Percentiles rank a stretch among this genome's conserved stretches.
phyloP scores from a whole-genome alignment of 2,329 filamentous ascomycete species.

The Escovopsis sp. region DNA sequence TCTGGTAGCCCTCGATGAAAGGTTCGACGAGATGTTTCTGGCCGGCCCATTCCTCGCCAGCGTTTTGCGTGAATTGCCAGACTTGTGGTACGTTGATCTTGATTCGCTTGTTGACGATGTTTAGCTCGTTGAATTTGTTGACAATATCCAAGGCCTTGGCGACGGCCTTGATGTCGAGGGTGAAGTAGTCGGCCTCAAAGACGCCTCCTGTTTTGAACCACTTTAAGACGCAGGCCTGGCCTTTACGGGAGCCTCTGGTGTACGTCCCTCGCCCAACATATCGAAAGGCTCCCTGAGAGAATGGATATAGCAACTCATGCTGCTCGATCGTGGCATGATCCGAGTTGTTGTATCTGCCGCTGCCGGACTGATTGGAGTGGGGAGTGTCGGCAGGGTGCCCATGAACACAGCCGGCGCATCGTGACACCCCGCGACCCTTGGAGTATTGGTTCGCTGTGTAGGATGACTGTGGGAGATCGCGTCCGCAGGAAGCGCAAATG shows the following conservation, averaged over 20 bases:
- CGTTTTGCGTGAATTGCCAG: constrained; percentile 12
- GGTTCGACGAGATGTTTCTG: constrained; percentile 19
- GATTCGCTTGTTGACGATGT: constrained; percentile 16
- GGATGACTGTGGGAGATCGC: not conserved
- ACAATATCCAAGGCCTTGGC: constrained; percentile 21
- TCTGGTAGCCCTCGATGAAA: constrained; percentile 26
- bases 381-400: constrained; percentile 3
- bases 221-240: constrained; percentile 21
- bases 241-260: constrained; percentile 13
- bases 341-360: constrained; percentile 8
- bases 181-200: constrained; percentile 20
- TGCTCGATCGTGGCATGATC: accelerated
- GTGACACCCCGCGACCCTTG: constrained; percentile 4
- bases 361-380: not conserved
- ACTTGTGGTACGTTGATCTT: constrained; percentile 22
- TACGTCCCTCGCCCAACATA: constrained; percentile 15
- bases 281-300: constrained; percentile 7
- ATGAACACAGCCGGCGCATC: constrained; percentile 7
- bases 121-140: constrained; percentile 19
- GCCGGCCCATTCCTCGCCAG: constrained; percentile 4
- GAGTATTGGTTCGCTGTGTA: not conserved
- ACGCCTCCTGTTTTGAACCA: constrained; percentile 24
- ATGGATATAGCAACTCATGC: constrained; percentile 3
- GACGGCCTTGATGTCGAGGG: constrained; percentile 22
- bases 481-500: not conserved